Evolutionary conservation across 345 rosid genomes (phyloP).

Genomic region (Dipteronia sinensis): DNA sequence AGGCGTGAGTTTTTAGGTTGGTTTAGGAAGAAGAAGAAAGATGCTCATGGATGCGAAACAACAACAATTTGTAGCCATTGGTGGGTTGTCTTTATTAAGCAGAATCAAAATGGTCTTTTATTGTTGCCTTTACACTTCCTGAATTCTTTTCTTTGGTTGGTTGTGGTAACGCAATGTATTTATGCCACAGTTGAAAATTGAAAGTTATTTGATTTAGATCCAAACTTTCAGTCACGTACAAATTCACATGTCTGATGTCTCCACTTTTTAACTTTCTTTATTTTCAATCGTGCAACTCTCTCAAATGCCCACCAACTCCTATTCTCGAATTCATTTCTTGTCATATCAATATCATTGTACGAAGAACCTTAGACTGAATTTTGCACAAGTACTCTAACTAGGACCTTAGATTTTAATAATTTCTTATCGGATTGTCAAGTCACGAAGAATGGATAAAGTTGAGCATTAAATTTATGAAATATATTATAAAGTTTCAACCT

Average conservation of each 20-base stretch:
- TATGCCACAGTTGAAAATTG: not conserved
- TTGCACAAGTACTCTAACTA: not conserved
- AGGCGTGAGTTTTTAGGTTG: not conserved
- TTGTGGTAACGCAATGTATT: not conserved
- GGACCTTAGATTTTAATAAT: not conserved
- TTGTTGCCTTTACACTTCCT: not conserved
- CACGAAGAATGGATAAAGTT: too few relatives aligned
- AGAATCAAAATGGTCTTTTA: not conserved
- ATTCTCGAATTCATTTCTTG: not conserved
- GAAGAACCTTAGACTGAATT: not conserved
- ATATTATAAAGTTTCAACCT: too few relatives aligned
- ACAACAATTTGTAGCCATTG: conserved; percentile 21
- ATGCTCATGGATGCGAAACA: conserved; percentile 30
- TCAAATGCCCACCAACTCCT: not conserved
- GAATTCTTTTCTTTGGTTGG: not conserved
- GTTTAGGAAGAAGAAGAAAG: conserved; percentile 28
- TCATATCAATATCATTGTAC: not conserved
- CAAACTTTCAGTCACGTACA: not conserved
- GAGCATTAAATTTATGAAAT: too few relatives aligned
- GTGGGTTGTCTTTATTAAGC: not conserved
- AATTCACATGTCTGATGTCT: conserved; percentile 1
- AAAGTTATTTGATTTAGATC: not conserved
- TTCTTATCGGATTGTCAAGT: too few relatives aligned
- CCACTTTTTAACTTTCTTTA: not conserved
- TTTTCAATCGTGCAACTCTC: not conserved